phyloP scores from a whole-genome alignment of 129 eudicot species.

The Oenanthe sinensis region DNA sequence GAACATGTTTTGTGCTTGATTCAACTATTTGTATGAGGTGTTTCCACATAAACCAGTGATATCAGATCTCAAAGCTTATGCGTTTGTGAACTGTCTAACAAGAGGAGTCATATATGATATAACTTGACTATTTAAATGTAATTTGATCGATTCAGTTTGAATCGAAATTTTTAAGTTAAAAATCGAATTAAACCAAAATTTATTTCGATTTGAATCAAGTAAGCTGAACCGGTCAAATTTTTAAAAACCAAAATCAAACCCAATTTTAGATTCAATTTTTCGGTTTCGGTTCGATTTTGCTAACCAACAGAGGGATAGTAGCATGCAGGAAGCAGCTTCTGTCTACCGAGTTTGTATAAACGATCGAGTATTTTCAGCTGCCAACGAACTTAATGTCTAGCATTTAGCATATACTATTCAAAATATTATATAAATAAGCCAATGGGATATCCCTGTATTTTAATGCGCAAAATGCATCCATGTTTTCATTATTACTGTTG shows the following conservation, averaged over 20 bases:
- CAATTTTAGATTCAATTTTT: too few species aligned
- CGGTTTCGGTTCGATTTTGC: too few species aligned
- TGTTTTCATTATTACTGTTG: too few species aligned
- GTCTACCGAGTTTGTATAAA: neutral
- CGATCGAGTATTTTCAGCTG: constrained; percentile 5
- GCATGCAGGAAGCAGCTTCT: neutral
- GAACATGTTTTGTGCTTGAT: neutral
- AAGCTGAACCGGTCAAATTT: too few species aligned
- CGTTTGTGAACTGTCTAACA: neutral
- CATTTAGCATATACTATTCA: neutral
- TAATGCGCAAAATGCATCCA: neutral
- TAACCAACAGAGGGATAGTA: neutral
- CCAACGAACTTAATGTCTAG: neutral
- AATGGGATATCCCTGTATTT: neutral
- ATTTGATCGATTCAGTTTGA: too few species aligned
- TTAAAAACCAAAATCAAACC: too few species aligned
- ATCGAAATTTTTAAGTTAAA: too few species aligned
- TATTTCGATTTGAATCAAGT: too few species aligned
- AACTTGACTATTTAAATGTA: too few species aligned
- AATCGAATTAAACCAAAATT: too few species aligned
- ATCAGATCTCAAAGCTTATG: neutral
- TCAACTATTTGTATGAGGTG: neutral
- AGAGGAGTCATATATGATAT: neutral
- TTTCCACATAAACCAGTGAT: neutral
- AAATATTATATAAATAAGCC: neutral